phyloP scores from a whole-genome alignment of 1,284 basidiomycete species.

The Ceratobasidium sp. region DNA sequence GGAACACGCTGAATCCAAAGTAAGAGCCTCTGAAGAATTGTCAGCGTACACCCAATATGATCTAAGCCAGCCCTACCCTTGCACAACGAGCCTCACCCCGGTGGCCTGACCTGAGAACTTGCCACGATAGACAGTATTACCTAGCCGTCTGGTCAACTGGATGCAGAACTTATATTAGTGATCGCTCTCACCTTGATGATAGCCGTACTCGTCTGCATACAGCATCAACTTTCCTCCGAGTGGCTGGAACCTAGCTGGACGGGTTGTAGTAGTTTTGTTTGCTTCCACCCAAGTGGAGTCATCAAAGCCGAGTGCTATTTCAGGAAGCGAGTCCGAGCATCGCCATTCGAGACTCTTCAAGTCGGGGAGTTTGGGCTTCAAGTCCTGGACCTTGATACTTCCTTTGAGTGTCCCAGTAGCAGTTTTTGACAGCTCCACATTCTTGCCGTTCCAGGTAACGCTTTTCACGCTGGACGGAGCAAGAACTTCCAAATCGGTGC shows the following conservation, averaged over 20 bases:
- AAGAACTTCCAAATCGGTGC: conserved; percentile 35
- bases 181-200: too few species aligned
- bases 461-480: conserved; percentile 33
- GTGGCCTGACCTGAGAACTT: conserved; percentile 54
- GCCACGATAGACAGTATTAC: conserved; percentile 53
- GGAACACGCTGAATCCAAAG: conserved; percentile 55
- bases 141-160: conserved; percentile 27
- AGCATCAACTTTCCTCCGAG: conserved; percentile 52
- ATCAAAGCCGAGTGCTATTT: conserved; percentile 49
- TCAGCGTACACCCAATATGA: neutral
- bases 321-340: too few species aligned
- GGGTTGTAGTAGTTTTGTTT: conserved; percentile 54
- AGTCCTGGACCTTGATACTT: conserved; percentile 39
- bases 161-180: conserved; percentile 46
- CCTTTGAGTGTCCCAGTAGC: conserved; percentile 23
- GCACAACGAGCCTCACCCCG: conserved; percentile 55
- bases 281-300: conserved; percentile 53
- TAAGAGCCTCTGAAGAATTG: conserved; percentile 51
- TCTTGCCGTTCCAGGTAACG: conserved; percentile 43
- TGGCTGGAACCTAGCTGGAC: conserved; percentile 51
- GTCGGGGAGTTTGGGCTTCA: conserved; percentile 46
- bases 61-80: conserved; percentile 49
- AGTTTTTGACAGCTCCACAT: conserved; percentile 16
- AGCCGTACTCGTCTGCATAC: conserved; percentile 54
- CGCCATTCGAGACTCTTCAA: conserved; percentile 52